Conservation (phyloP, 2,329 filamentous ascomycete species). For the Sclerotinia trifoliorum region DNA sequence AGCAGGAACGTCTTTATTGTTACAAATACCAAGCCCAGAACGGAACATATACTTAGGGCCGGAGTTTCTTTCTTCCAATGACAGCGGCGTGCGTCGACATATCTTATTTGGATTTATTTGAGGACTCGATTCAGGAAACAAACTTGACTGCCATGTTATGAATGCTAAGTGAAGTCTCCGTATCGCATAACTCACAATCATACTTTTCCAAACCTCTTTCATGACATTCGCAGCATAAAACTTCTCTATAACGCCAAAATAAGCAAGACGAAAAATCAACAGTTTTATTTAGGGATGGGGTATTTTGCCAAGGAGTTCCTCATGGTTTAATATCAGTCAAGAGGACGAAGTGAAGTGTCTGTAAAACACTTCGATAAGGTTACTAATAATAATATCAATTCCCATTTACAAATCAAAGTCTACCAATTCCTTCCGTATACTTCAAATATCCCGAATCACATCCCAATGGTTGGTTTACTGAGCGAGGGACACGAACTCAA, state of each 20-base stretch:
- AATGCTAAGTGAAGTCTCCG: not conserved
- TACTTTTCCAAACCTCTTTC: not conserved
- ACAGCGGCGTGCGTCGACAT: not conserved
- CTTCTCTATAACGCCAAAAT: not conserved
- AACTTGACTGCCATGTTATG: not conserved
- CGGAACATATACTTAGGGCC: not conserved
- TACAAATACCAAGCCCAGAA: not conserved
- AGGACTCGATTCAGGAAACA: not conserved
- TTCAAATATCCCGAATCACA: not conserved
- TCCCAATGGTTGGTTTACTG: not conserved
- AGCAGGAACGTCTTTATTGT: not conserved
- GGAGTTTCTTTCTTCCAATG: not conserved
- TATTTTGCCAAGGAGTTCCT: too few relatives aligned
- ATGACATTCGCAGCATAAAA: not conserved
- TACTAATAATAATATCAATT: too few relatives aligned
- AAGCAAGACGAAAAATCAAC: not conserved
- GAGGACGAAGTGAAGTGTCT: too few relatives aligned
- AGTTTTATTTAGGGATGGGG: not conserved
- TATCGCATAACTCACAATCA: not conserved
- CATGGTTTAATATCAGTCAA: too few relatives aligned
- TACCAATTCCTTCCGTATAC: not conserved
- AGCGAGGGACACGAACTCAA: not conserved
- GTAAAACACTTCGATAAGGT: too few relatives aligned
- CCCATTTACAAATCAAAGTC: not conserved
- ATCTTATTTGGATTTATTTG: not conserved